Evolutionary conservation across 805 yeast genomes (phyloP).

Genomic region (Candida namnaoensis): DNA sequence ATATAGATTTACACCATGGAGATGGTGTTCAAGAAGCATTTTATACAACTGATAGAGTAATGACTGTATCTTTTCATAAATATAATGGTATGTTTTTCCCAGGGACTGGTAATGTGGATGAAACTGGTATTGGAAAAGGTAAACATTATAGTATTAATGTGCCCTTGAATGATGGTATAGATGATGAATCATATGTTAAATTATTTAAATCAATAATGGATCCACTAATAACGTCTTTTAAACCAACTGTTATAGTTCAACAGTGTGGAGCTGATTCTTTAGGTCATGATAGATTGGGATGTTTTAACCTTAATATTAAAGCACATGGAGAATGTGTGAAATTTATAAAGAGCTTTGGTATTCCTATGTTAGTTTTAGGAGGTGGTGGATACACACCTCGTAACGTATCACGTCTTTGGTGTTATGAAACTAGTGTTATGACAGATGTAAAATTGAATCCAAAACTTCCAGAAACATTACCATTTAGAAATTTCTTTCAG

Average conservation of each 20-base stretch:
- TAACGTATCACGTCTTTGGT: slow-evolving; percentile 93
- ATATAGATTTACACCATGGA: slow-evolving; percentile 89
- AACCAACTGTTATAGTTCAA: slow-evolving; percentile 92
- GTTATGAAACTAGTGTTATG: slow-evolving; percentile 84
- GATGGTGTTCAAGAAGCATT: slow-evolving; percentile 96
- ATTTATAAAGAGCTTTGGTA: slow-evolving; percentile 74
- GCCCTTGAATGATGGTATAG: slow-evolving; percentile 88
- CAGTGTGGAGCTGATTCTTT: slow-evolving; percentile 98
- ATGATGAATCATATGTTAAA: slow-evolving; percentile 54
- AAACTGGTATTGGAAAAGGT: slow-evolving; percentile 78
- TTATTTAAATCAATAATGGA: slow-evolving; percentile 65
- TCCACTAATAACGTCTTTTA: slow-evolving; percentile 84
- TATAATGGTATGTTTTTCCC: slow-evolving; percentile 84
- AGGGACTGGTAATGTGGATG: slow-evolving; percentile 83
- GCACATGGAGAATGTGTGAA: slow-evolving; percentile 97
- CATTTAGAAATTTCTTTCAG: slow-evolving; percentile 54
- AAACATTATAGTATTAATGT: slow-evolving; percentile 79
- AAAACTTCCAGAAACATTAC: slow-evolving; percentile 19
- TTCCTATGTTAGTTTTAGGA: slow-evolving; percentile 90
- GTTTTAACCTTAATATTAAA: slow-evolving; percentile 85
- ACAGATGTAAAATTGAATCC: slow-evolving; percentile 65
- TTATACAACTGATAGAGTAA: slow-evolving; percentile 84
- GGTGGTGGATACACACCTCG: slow-evolving; percentile 99
- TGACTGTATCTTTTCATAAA: slow-evolving; percentile 87
- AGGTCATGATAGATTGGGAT: slow-evolving; percentile 92